Percentiles rank a stretch among this genome's conserved stretches.
Evolutionary conservation across 768 basidiomycete species (phyloP).

Genomic region (Botryobasidium botryosum): DNA sequence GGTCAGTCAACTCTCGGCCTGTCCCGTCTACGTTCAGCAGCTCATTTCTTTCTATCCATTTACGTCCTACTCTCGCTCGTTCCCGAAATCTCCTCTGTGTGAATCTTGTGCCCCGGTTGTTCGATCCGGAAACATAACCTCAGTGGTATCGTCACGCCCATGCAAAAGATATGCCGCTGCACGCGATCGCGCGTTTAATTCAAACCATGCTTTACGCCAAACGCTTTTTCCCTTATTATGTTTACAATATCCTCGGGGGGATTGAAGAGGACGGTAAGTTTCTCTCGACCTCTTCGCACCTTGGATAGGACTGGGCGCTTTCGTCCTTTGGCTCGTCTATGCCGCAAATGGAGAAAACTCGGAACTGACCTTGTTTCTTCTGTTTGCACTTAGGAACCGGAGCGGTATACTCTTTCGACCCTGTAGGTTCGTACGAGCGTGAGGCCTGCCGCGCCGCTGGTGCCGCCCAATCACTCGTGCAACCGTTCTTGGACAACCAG

Average conservation of each 20-base stretch:
- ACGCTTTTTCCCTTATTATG: constrained; percentile 97
- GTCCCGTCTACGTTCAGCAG: not conserved
- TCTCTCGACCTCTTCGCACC: not conserved
- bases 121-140: not conserved
- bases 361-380: constrained; percentile 5
- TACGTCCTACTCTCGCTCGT: no score
- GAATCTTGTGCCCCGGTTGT: not conserved
- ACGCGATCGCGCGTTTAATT: constrained; percentile 91
- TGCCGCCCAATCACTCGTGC: constrained; percentile 83
- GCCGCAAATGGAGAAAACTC: no score
- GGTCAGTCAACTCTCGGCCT: constrained; percentile 30
- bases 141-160: constrained; percentile 98
- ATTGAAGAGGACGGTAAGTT: constrained; percentile 88
- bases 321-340: not conserved
- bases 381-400: constrained; percentile 48
- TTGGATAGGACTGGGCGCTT: not conserved
- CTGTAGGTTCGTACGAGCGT: constrained; percentile 94
- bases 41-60: not conserved
- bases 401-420: constrained; percentile 99
- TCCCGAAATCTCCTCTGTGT: no score
- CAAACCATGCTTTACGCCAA: constrained; percentile 96
- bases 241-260: constrained; percentile 90
- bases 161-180: constrained; percentile 92
- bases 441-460: constrained; percentile 94
- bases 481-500: constrained; percentile 98